A percentile compares a stretch with the other conserved stretches of the same genome.
These are phyloP conservation scores for Starmerella sirachaensis DNA, from an alignment of 805 yeast species.

Conservation along the genomic window DNA sequence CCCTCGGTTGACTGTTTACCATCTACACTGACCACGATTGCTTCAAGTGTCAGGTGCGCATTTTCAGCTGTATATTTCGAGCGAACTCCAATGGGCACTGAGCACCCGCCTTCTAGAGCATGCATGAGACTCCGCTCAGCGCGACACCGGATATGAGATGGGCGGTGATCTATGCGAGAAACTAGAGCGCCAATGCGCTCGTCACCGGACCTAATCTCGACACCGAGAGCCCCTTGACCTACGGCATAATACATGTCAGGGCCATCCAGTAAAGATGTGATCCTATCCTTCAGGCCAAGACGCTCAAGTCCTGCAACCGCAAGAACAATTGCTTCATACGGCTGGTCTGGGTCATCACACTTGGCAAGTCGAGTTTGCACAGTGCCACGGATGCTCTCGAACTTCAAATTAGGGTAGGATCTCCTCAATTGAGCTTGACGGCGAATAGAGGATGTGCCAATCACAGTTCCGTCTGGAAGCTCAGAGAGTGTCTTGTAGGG, in stretches of 20 bases:
- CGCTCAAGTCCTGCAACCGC: constrained; percentile 89
- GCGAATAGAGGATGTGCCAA: constrained; percentile 91
- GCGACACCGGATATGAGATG: constrained; percentile 60
- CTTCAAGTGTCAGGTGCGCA: constrained; percentile 42
- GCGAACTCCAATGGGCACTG: constrained; percentile 90
- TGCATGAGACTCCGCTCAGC: constrained; percentile 86
- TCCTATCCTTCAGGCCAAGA: constrained; percentile 58
- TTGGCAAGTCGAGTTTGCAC: constrained; percentile 68
- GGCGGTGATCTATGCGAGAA: constrained; percentile 48
- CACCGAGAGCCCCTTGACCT: constrained; percentile 97
- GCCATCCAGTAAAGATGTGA: constrained; percentile 55
- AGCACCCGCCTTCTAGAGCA: constrained; percentile 91
- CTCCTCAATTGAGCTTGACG: constrained; percentile 82
- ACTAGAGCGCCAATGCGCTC: constrained; percentile 45
- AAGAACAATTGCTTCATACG: constrained; percentile 61
- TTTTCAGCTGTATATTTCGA: constrained; percentile 41
- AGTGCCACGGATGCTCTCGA: constrained; percentile 80
- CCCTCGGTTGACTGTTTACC: constrained; percentile 62
- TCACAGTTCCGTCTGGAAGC: constrained; percentile 71
- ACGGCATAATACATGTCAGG: constrained; percentile 90
- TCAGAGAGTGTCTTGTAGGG: constrained; percentile 55
- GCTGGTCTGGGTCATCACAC: constrained; percentile 57
- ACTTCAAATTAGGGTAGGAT: constrained; percentile 60
- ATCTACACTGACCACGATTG: constrained; percentile 73
- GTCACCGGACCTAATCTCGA: constrained; percentile 74